Evolutionary conservation across 768 basidiomycete species (phyloP), one percentile per base, ranked within the genome.

Genomic region (Russula sp.): DNA sequence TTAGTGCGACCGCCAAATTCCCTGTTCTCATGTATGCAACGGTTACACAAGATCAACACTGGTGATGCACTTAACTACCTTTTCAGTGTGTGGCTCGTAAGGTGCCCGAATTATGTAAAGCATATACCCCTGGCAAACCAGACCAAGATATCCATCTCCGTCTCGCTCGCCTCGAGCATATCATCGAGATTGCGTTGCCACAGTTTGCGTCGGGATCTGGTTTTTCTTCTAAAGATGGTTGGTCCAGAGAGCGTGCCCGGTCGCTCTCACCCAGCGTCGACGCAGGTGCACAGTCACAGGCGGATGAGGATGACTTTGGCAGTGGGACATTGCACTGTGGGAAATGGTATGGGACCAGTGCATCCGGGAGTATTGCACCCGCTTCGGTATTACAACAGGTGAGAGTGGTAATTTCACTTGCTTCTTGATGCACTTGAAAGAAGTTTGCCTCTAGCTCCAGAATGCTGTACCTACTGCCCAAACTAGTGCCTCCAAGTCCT

Each of bases 21-120:
- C 90, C 25, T 92, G 90, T 71, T 87, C 87, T 59, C 89, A 92
- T 81, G 90, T 91, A 65, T 64, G 80, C 74, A 59, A 59, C 56
- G 41, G 60, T 35, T 35, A 38, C 64, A 59, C 36, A 65, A 29
- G 25, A 38, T 49, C 55, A 34, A 60, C 41, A 25, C 49, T 22
- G 66, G 53, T 51, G 68, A 56, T 46, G 50, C 65, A 50, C 66
- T 58, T 57, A 61, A 49, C 56, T 42, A 25, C 47, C 22, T 45
- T 47, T 55, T 46, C 59, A 93, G 86, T 93, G 90, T 66, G 73
- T 91, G 65, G 84, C 90, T 54, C 85, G 90, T 69, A 93, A 91
- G 72, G 89, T 93, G 0, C 90, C 90, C 35, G 89, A 92, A 61
- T 76, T 93, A 46, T 93, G 90, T 77, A 89, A 89, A 71, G 86